A percentile compares a stretch with the other conserved stretches of the same genome.
These are phyloP conservation scores for Ziziphus jujuba DNA, from an alignment of 306 rosid species.

Conservation along the genomic window DNA sequence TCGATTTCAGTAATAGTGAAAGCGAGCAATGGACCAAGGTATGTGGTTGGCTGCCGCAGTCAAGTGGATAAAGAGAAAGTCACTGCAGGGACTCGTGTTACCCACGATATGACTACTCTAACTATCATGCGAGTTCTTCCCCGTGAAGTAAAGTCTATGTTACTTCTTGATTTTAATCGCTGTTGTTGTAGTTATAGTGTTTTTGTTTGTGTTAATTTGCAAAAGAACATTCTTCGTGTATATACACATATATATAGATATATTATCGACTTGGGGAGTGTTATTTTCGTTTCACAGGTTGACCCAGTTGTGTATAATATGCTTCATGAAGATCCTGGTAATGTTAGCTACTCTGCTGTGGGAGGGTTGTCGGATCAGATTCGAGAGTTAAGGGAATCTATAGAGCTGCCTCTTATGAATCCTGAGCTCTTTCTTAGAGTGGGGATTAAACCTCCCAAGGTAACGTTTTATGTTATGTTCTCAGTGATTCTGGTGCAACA, in stretches of 20 bases:
- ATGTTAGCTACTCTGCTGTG: constrained; percentile 97
- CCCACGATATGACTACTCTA: constrained; percentile 90
- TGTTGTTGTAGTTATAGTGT: too few relatives aligned
- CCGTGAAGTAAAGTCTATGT: constrained; percentile 61
- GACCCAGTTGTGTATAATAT: constrained; percentile 92
- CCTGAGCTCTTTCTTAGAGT: constrained; percentile 95
- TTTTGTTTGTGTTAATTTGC: too few relatives aligned
- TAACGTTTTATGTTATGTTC: constrained; percentile 10
- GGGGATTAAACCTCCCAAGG: constrained; percentile 99
- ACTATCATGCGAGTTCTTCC: constrained; percentile 97
- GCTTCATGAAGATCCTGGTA: constrained; percentile 98
- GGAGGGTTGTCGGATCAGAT: constrained; percentile 98
- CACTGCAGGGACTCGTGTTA: constrained; percentile 87
- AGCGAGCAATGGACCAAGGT: constrained; percentile 93
- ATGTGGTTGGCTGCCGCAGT: constrained; percentile 92
- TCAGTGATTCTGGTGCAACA: neutral
- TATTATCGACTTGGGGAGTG: constrained; percentile 12
- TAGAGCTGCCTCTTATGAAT: constrained; percentile 93
- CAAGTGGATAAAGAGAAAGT: constrained; percentile 90
- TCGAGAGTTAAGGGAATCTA: constrained; percentile 94
- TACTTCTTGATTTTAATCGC: neutral
- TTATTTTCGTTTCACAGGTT: constrained; percentile 53
- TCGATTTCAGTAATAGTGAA: constrained; percentile 74
- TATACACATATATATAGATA: too few relatives aligned
- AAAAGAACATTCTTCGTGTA: neutral